phyloP scores from a whole-genome alignment of 2,329 filamentous ascomycete genomes.

The Talaromyces pinophilus region DNA sequence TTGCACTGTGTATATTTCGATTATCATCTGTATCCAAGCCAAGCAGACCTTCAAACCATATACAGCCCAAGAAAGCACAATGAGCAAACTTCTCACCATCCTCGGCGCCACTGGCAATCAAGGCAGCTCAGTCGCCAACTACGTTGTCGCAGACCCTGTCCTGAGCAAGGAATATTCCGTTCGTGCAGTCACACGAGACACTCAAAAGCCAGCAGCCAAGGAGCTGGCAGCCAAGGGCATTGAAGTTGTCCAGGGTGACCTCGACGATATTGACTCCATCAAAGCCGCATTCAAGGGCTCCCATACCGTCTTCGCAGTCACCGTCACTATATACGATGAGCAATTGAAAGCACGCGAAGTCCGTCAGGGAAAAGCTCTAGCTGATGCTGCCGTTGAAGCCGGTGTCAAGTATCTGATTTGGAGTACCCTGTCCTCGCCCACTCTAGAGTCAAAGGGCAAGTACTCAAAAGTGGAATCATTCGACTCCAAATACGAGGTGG shows the following conservation, averaged over 20 bases:
- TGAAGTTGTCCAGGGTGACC: slow-evolving; percentile 56
- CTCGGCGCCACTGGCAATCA: slow-evolving; percentile 64
- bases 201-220: slow-evolving; percentile 47
- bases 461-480: slow-evolving; percentile 51
- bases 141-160: slow-evolving; percentile 46
- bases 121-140: slow-evolving; percentile 57
- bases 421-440: slow-evolving; percentile 29
- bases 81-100: slow-evolving; percentile 49
- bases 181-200: slow-evolving; percentile 58
- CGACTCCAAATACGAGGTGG: slow-evolving; percentile 59
- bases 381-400: slow-evolving; percentile 32
- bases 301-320: slow-evolving; percentile 55
- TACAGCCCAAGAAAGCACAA: slow-evolving; percentile 11
- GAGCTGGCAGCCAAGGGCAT: slow-evolving; percentile 50
- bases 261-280: slow-evolving; percentile 51
- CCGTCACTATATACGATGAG: slow-evolving; percentile 38
- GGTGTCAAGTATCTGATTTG: slow-evolving; percentile 37
- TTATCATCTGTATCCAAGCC: neutral
- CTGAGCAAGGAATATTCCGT: slow-evolving; percentile 54
- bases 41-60: neutral
- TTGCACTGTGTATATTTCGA: neutral
- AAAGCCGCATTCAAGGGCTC: slow-evolving; percentile 49
- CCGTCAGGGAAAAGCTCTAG: slow-evolving; percentile 31
- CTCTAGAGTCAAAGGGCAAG: slow-evolving; percentile 36
- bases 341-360: slow-evolving; percentile 32